Evolutionary conservation across 352 stramenopile species (phyloP), one percentile per base, ranked within the genome.

Genomic region (Pythium aristosporum): DNA sequence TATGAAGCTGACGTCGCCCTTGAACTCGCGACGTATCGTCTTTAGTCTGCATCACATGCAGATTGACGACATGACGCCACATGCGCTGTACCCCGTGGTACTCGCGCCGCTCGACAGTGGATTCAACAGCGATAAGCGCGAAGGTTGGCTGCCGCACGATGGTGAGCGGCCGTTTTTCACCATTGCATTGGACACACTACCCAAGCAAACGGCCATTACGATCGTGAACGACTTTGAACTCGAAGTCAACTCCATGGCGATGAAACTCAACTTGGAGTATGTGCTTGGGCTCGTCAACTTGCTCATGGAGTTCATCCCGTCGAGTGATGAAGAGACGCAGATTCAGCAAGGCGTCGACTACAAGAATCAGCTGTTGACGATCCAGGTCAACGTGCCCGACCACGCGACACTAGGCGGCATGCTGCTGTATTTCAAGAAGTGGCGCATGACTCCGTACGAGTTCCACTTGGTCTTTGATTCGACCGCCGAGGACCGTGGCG

Each of bases 401-500:
- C 71, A 74, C 28, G 68, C 69, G 6, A 59, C 68, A 34, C 76
- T 75, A 23, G 69, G 71, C 51, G 85, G 85, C 3, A 77, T 82
- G 71, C 54, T 92, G n/a, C 65, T 96, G 70, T 96, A 94, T 68
- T 92, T 96, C 59, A 93, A 89, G 63, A 72, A 74, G 30, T 94
- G 85, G 84, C 62, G 68, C 12, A 80, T 96, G 75, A 81, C 74
- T 48, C 48, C 61, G 44, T 96, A 76, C 41, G 75, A 92, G 28
- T 85, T 96, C 34, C 77, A 94, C 43, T 51, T 96, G 66, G 82
- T 94, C 32, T 94, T 96, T 65, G 83, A 94, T 70, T 96, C 87
- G 32, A 62, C 79, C 5, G 84, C 91, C 47, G 87, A 94, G 53
- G 85, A 89, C 54, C 76, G 73, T 32, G 84, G 87, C 6, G 82